Evolutionary conservation across 306 rosid genomes (phyloP), one percentile per base, ranked within the genome.

Genomic region (Vigna radiata): DNA sequence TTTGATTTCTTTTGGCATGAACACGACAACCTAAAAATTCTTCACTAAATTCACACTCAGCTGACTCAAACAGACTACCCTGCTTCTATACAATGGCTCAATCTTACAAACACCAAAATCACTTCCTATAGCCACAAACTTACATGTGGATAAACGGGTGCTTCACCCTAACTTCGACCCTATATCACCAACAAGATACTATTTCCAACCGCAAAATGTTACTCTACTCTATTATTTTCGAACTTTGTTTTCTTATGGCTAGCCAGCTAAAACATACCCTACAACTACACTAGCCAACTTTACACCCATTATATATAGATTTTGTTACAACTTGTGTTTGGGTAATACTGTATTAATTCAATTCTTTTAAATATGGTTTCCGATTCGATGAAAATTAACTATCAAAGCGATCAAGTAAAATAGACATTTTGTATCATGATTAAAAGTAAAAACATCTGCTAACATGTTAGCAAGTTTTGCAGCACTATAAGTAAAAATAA

Each of bases 11-110:
- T 75, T 67, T 47, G 80, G 81, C 85, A 79, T 64, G 58, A 33
- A 66, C 87, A 66, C 87, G 79, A 73, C 66, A 59, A 76, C 76
- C 88, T 73, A 81, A 82, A 83, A 68, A 81, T 82, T 83, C 85
- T 61, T 59, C 76, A 58, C 39, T 48, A 29, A 50, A 75, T 58
- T 70, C 75, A 75, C 66, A 36, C 21, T 59, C 29, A 69, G 6
- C 5, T 19, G 43, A 14, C 39, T 5, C 63, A 55, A 37, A 77
- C 33, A 66, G 56, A 15, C 59, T 68, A 67, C 53, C 72, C 41
- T 41, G 14, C 63, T 63, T 36, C n/a, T 19, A 3, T 19, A 3
- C 53, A 3, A 21, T 70, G 67, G 67, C 78, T 4, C 60, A 62
- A 11, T 62, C 44, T 79, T 39, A 5, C 52, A 68, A 29, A 78